These are phyloP conservation scores for Paramecium biaurelia DNA, from an alignment of 73 alveolate species.

Conservation along the genomic window DNA sequence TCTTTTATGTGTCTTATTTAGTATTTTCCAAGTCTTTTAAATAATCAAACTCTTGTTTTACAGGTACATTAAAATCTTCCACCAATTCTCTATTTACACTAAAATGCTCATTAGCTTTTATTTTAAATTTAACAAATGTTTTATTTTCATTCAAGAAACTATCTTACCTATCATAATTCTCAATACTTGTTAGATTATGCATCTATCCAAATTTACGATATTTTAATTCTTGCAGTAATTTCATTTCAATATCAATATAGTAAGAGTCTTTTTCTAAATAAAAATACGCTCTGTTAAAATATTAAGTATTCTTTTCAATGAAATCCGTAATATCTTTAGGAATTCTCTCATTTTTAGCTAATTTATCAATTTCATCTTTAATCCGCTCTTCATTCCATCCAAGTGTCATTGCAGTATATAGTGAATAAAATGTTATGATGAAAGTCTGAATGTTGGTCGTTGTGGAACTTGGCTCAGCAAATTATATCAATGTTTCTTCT, in stretches of 20 bases:
- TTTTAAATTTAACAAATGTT: background rate
- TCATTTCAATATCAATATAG: background rate
- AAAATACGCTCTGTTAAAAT: constrained; percentile 9
- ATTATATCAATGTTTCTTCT: background rate
- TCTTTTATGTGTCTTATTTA: constrained; percentile 70
- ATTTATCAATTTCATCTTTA: background rate
- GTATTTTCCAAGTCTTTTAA: constrained; percentile 2
- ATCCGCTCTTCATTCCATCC: constrained; percentile 24
- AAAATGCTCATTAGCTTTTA: constrained; percentile 7
- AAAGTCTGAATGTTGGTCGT: constrained; percentile 2
- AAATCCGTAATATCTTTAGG: constrained; percentile 9
- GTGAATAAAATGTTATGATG: constrained; percentile 41
- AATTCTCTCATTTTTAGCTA: constrained; percentile 9
- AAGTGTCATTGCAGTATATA: constrained; percentile 41
- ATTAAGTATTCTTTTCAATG: background rate
- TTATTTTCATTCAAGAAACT: background rate
- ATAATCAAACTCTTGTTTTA: background rate
- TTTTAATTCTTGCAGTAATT: background rate
- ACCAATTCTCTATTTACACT: constrained; percentile 1
- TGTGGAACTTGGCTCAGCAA: constrained; percentile 43
- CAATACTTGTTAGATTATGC: background rate
- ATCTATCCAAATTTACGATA: background rate
- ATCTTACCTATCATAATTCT: background rate
- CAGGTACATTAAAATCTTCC: constrained; percentile 22
- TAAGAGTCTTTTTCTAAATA: background rate